Base-by-base conservation (phyloP, 306 rosid species). In the Rubus idaeus region DNA sequence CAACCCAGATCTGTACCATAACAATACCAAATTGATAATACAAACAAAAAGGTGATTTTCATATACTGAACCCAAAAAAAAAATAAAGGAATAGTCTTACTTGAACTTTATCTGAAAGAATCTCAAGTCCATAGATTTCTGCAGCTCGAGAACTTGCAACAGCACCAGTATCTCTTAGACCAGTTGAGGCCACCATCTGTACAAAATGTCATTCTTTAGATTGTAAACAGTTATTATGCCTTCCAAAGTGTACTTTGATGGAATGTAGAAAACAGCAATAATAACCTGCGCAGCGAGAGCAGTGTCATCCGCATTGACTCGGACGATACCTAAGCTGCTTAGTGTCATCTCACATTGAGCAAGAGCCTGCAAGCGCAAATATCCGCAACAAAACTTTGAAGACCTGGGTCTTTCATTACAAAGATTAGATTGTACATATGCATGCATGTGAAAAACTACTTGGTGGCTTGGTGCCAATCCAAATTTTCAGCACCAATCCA, bases 131-230 rank as follows among this genome's bases (percentile, higher is more conserved):
- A 75, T 94, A 94, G 66, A 90, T 80, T 50, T 69, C 77, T 78
- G 96, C 98, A 78, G 98, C 97, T 83, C 89, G 89, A 75, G 86
- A 85, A 85, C 98, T 91, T 75, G 98, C 97, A 87, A 94, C 83
- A 63, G 96, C 97, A 75, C 90, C 97, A 1, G 83, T 82, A 37
- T 90, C 89, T 84, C 88, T 85, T 83, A 18, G 14, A 66, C 90
- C 77, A 57, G 81, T 77, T 75, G 79, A 74, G 44, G 91, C 89
- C 80, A 89, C 94, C 84, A 83, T 81, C 98, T 94, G 86, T 62
- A 71, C 64, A 78, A 62, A 89, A 74, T 44, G 70, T 61, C 73
- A 80, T 67, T 44, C 49, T 67, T 87, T 81, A 82, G 66, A 23
- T 23, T 41, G 73, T 39, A 67, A 30, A 66, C 72, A 73, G 21